Evolutionary conservation across 148 eudicot genomes (phyloP).

Genomic region (Spergularia marina): DNA sequence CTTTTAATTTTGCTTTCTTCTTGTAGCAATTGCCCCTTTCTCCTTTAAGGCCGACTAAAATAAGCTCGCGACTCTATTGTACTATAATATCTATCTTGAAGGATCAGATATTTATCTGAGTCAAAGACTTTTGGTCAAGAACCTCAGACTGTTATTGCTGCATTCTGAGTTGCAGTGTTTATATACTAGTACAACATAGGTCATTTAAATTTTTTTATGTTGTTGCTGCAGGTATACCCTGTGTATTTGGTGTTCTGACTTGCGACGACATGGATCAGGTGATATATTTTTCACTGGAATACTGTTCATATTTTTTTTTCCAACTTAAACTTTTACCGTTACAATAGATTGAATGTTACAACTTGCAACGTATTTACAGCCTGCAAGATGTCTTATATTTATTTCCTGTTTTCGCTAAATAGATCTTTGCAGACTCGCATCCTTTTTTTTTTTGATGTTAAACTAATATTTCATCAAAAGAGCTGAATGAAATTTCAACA

Average conservation of each 20-base stretch:
- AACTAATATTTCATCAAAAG: neutral
- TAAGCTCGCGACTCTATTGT: no score
- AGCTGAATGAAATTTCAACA: neutral
- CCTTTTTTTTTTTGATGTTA: neutral
- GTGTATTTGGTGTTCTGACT: conserved; percentile 93
- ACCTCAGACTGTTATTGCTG: no score
- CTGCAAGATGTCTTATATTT: neutral
- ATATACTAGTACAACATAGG: no score
- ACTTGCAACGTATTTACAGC: neutral
- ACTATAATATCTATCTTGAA: no score
- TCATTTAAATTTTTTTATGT: no score
- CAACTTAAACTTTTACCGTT: neutral
- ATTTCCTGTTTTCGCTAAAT: neutral
- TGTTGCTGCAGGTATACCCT: conserved; percentile 76
- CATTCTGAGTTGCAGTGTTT: no score
- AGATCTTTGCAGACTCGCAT: neutral
- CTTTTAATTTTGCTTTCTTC: no score
- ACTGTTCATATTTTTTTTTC: neutral
- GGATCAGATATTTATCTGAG: no score
- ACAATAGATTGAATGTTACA: neutral
- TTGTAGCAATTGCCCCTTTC: no score
- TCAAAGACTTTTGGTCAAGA: no score
- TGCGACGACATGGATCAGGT: conserved; percentile 99
- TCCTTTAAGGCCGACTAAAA: no score
- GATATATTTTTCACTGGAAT: conserved; percentile 6